Evolutionary conservation across 2,329 filamentous ascomycete genomes (phyloP).

Genomic region (Trematosphaeria pertusa): DNA sequence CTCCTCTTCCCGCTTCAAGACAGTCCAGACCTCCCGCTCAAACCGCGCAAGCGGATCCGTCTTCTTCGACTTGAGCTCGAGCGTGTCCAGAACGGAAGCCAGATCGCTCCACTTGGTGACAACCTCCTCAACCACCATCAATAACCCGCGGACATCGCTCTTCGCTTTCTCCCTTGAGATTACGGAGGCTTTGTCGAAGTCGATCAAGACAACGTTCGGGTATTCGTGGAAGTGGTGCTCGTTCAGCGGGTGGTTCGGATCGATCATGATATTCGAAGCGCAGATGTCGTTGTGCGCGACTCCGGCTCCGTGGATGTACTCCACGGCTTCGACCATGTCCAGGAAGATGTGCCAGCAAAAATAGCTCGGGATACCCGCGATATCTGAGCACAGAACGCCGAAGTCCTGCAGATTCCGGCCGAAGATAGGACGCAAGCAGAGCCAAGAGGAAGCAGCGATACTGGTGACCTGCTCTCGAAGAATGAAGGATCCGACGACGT

Average conservation of each 20-base stretch:
- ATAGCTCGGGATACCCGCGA: slow-evolving; percentile 11
- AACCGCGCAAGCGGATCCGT: too few relatives aligned
- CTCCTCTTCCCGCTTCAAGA: neutral
- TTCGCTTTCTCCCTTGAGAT: neutral
- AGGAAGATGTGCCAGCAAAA: slow-evolving; percentile 22
- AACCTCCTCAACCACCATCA: slow-evolving; percentile 8
- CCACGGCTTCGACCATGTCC: slow-evolving; percentile 12
- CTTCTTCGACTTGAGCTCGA: neutral
- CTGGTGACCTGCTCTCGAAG: slow-evolving; percentile 4
- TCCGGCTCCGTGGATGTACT: slow-evolving; percentile 9
- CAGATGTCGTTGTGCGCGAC: slow-evolving; percentile 10
- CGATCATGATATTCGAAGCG: slow-evolving; percentile 13
- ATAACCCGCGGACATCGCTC: slow-evolving; percentile 7
- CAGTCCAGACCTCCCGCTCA: too few relatives aligned
- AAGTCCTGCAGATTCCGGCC: slow-evolving; percentile 16
- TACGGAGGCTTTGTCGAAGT: slow-evolving; percentile 6
- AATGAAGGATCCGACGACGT: slow-evolving; percentile 3
- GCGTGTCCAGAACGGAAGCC: too few relatives aligned
- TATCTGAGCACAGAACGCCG: neutral
- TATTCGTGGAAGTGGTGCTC: slow-evolving; percentile 17
- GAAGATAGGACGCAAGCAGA: slow-evolving; percentile 17
- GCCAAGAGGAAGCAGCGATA: slow-evolving; percentile 5
- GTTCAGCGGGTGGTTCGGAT: slow-evolving; percentile 9
- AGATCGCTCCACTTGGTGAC: slow-evolving; percentile 14
- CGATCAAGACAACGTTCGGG: slow-evolving; percentile 17